Evolutionary conservation across 2,329 filamentous ascomycete genomes (phyloP).

Genomic region (Metarhizium robertsii): DNA sequence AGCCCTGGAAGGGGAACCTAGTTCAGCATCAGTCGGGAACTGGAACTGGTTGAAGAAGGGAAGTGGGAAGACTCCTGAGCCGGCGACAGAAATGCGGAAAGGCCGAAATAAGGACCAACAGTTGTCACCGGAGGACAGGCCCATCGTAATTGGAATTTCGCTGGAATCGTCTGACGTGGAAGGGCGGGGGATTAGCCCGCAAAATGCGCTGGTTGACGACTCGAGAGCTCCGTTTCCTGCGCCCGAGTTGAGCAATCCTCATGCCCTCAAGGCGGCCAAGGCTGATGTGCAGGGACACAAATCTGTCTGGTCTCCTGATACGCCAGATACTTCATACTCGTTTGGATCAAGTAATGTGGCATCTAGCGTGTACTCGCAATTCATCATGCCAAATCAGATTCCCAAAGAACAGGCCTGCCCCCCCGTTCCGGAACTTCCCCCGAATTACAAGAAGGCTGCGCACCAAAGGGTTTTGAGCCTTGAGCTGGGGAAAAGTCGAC

Average conservation of each 20-base stretch:
- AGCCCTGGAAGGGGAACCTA: constrained; percentile 48
- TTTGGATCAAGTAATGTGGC: constrained; percentile 32
- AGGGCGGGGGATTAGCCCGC: constrained; percentile 33
- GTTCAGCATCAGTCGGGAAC: constrained; percentile 43
- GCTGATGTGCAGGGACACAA: constrained; percentile 11
- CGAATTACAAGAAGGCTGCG: constrained; percentile 25
- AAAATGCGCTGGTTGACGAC: constrained; percentile 34
- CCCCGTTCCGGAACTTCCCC: constrained; percentile 51
- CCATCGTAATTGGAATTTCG: constrained; percentile 63
- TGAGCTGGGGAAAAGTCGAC: constrained; percentile 17
- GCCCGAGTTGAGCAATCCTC: not conserved
- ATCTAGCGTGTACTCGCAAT: constrained; percentile 55
- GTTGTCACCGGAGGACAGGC: constrained; percentile 59
- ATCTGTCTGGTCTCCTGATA: constrained; percentile 54
- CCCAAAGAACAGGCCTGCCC: constrained; percentile 40
- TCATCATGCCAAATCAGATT: constrained; percentile 27
- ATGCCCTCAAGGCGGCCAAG: not conserved
- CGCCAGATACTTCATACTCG: constrained; percentile 39
- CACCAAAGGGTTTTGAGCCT: constrained; percentile 26
- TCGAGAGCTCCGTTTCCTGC: constrained; percentile 11
- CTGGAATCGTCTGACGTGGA: constrained; percentile 39
- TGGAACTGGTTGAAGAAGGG: constrained; percentile 46
- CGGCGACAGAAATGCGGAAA: constrained; percentile 17
- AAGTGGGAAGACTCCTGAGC: constrained; percentile 19
- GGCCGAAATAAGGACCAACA: constrained; percentile 27